Evolutionary conservation across 2,329 filamentous ascomycete genomes (phyloP).

Genomic region (Fonsecaea monophora): DNA sequence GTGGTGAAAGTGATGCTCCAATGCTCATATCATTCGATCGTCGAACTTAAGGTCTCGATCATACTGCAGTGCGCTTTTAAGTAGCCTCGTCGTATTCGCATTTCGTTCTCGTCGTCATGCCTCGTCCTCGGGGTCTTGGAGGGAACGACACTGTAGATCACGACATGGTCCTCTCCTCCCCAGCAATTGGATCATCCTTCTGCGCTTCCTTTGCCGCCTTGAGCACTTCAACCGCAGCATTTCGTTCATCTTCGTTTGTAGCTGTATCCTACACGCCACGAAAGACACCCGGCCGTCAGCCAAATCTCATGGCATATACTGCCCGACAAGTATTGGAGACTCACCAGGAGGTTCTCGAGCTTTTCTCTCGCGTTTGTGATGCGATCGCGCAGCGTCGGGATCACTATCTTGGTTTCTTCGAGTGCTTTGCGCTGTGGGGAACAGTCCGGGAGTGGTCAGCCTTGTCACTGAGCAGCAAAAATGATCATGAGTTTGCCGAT

Average conservation of each 20-base stretch:
- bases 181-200: conserved; percentile 42
- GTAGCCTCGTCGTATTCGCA: background rate
- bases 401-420: conserved; percentile 86
- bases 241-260: conserved; percentile 58
- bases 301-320: background rate
- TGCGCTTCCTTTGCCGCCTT: conserved; percentile 54
- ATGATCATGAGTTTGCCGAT: background rate
- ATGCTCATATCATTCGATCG: background rate
- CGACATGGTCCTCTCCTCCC: conserved; percentile 13
- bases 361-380: conserved; percentile 74
- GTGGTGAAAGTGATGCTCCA: background rate
- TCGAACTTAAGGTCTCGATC: background rate
- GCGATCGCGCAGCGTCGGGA: conserved; percentile 73
- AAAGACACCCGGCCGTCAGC: background rate
- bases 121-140: background rate
- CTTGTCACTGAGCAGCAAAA: background rate
- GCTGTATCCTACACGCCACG: conserved; percentile 48
- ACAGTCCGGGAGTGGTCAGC: conserved; percentile 2
- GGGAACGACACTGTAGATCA: background rate
- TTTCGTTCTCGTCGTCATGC: background rate
- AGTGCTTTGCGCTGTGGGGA: conserved; percentile 71
- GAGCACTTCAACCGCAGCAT: conserved; percentile 61
- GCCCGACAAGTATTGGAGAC: conserved; percentile 38
- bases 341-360: conserved; percentile 77
- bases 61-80: background rate